Conservation (phyloP, 805 yeast genomes). For the Cyberlindnera bimundalis region DNA sequence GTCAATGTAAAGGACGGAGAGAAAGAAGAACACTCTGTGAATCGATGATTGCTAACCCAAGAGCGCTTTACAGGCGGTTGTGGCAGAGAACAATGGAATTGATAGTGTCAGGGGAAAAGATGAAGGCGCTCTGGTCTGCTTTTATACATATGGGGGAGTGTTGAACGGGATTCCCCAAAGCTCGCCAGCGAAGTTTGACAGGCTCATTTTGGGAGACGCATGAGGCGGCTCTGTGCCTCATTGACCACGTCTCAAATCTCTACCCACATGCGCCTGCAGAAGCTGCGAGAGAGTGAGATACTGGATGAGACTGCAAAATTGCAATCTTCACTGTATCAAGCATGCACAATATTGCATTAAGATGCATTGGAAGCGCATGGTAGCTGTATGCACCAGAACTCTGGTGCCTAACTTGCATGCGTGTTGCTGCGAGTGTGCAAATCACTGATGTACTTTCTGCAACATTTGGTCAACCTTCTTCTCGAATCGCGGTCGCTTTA, state of each 20-base stretch:
- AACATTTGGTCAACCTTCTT: too few relatives aligned
- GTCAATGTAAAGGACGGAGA: too few relatives aligned
- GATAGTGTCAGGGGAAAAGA: not conserved
- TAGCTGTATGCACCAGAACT: not conserved
- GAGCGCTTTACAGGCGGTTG: too few relatives aligned
- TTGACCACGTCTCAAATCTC: conserved; percentile 5
- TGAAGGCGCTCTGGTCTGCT: not conserved
- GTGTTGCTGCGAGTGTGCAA: too few relatives aligned
- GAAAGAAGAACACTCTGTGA: too few relatives aligned
- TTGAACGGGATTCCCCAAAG: not conserved
- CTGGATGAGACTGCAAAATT: too few relatives aligned
- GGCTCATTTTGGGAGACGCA: not conserved
- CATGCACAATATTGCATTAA: not conserved
- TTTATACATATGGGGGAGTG: not conserved
- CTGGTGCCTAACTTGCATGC: too few relatives aligned
- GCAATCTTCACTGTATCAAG: conserved; percentile 1
- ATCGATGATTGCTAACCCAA: not conserved
- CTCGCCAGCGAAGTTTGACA: conserved; percentile 1
- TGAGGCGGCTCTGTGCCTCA: not conserved
- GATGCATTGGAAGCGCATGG: not conserved
- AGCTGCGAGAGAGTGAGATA: too few relatives aligned
- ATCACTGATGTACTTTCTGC: too few relatives aligned
- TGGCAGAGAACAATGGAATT: not conserved
- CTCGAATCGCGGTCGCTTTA: too few relatives aligned
- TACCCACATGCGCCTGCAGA: not conserved